These are phyloP conservation scores for Protomyces macrosporus DNA, from an alignment of 1,139 yeast species.

Conservation along the genomic window DNA sequence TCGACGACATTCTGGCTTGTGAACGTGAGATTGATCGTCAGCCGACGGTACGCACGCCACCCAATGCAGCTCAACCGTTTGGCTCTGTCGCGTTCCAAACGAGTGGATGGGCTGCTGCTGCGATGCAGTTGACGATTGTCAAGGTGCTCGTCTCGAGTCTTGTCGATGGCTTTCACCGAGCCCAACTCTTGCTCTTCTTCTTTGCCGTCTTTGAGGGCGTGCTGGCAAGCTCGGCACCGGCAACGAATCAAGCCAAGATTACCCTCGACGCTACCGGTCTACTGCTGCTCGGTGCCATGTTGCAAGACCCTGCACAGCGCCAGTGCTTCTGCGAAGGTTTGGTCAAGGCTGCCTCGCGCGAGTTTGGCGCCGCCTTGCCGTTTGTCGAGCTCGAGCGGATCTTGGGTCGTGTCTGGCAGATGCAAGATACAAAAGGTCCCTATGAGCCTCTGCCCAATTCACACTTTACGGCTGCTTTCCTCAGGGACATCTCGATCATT, in stretches of 20 bases:
- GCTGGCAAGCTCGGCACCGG: background rate
- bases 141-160: background rate
- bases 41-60: background rate
- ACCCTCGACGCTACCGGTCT: background rate
- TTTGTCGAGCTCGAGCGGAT: background rate
- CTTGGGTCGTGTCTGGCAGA: background rate
- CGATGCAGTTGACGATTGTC: background rate
- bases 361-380: background rate
- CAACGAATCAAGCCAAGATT: background rate
- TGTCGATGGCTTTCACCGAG: background rate
- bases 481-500: background rate
- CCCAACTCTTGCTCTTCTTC: background rate
- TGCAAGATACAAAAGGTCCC: background rate
- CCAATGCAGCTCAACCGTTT: background rate
- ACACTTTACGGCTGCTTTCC: background rate
- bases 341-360: background rate
- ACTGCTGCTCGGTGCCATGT: background rate
- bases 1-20: background rate
- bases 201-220: background rate
- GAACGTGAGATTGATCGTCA: background rate
- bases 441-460: background rate
- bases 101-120: background rate
- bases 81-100: background rate
- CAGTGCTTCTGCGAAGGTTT: background rate
- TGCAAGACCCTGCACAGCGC: background rate